Base-by-base conservation (phyloP, 2,329 filamentous ascomycete species). In the Knufia petricola region DNA sequence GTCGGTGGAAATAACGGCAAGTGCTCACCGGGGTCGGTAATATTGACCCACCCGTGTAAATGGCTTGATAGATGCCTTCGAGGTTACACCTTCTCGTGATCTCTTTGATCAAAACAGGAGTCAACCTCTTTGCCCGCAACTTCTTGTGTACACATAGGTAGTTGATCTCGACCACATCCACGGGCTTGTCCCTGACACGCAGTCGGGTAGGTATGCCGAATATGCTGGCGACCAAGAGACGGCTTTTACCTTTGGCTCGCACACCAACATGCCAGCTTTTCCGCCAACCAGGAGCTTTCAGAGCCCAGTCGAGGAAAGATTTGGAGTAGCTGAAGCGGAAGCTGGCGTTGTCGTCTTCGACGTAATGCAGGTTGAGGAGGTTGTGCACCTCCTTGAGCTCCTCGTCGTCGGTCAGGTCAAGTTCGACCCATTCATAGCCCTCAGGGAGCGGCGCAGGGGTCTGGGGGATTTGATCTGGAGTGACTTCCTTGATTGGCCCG, bases 61-160 rank as follows among this genome's bases (percentile, higher is more conserved):
- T 86, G 43, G 90, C 92, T 68, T 98, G 92, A 76, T 85, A 96
- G 56, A 94, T 84, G 49, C 83, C 85, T 55, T 85, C 75, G 41
- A 88, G 69, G 67, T 96, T 94, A 73, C 87, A 94, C 55, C 88
- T 79, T 41, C 92, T 84, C 3, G 92, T 98, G 59, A 98, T 87
- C 66, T 98, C 92, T 68, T 95, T 95, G 73, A 98, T 98, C 46
- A 98, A 79, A 1, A 96, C 85, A 0, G 92, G 92, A 0, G 92
- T 82, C 37, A 98, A 79, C 47, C 92, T 83, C 73, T 96, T 95
- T 50, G 85, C 81, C 44, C 92, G 86, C 26, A 98, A 80, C 70
- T 96, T 96, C 75, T 96, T 96, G 75, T 98, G 92, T 48, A 98
- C 84, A 62, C 89, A 94, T 57, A 98, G 82, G 69, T 96, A 98